These are phyloP conservation scores for Boletus sp. DNA, from an alignment of 1,284 basidiomycete genomes.

Conservation along the genomic window DNA sequence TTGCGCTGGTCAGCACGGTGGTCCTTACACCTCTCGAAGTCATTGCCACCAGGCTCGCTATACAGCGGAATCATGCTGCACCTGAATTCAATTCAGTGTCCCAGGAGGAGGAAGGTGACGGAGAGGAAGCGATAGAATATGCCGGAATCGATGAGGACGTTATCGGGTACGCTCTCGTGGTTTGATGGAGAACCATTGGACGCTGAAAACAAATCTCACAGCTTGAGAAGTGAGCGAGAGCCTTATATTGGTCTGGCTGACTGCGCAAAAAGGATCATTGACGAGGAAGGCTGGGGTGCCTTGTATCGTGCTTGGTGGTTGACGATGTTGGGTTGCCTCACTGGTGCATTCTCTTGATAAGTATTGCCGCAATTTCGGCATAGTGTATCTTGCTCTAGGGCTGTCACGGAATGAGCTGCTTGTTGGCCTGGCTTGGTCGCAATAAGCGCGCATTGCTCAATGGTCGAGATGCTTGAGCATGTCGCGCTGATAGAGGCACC, in stretches of 20 bases:
- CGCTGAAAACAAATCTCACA: slow-evolving; percentile 25
- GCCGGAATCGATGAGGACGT: slow-evolving; percentile 80
- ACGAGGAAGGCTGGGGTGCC: slow-evolving; percentile 77
- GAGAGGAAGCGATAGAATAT: slow-evolving; percentile 63
- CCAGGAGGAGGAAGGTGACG: slow-evolving; percentile 68
- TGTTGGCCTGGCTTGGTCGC: not conserved
- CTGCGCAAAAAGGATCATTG: slow-evolving; percentile 74
- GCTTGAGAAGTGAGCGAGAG: slow-evolving; percentile 77
- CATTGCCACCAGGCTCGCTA: slow-evolving; percentile 72
- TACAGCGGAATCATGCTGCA: slow-evolving; percentile 79
- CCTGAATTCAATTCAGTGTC: slow-evolving; percentile 67
- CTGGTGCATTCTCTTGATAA: slow-evolving; percentile 51
- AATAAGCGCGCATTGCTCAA: not conserved
- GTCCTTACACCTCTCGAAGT: slow-evolving; percentile 82
- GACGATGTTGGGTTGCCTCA: slow-evolving; percentile 65
- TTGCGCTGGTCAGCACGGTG: slow-evolving; percentile 57
- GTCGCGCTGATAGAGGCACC: no score
- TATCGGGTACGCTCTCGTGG: slow-evolving; percentile 58
- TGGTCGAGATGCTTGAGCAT: no score
- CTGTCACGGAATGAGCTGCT: not conserved
- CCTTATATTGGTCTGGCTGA: slow-evolving; percentile 81
- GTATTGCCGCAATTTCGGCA: not conserved
- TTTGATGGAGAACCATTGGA: not conserved
- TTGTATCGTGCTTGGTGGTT: slow-evolving; percentile 89
- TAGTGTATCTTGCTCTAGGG: not conserved